Evolutionary conservation across 441 rosid genomes (phyloP).

Genomic region (Croton laevigatus): DNA sequence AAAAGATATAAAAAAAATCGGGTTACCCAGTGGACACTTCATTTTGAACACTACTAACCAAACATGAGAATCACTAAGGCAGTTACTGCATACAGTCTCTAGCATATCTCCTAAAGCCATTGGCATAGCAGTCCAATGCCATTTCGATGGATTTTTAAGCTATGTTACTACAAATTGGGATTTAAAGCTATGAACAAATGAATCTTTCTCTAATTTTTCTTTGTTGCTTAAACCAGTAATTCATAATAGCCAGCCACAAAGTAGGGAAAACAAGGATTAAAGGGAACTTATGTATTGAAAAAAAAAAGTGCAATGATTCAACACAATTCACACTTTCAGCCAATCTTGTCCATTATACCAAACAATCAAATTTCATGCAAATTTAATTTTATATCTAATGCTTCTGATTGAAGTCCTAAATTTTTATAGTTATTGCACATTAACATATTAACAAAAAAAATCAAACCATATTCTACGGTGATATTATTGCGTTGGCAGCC

Average conservation of each 20-base stretch:
- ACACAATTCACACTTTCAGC: neutral
- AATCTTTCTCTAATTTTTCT: neutral
- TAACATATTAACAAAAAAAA: neutral
- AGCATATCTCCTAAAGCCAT: neutral
- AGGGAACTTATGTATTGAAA: neutral
- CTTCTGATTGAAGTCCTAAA: neutral
- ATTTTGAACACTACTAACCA: neutral
- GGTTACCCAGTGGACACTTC: neutral
- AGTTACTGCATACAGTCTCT: neutral
- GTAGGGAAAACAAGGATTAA: neutral
- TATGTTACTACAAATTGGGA: neutral
- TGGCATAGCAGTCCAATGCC: neutral
- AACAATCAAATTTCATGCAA: neutral
- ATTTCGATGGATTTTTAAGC: neutral
- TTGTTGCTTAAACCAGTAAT: neutral
- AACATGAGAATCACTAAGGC: neutral
- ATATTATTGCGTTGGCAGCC: neutral
- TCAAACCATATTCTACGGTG: neutral
- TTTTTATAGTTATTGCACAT: neutral
- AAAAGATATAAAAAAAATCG: slow-evolving; percentile 9
- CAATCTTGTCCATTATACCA: neutral
- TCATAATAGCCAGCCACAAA: neutral
- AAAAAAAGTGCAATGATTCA: neutral
- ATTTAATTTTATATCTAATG: neutral
- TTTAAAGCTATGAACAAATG: neutral